These are phyloP conservation scores for Podospora fimiseda DNA, from an alignment of 495 filamentous ascomycete species.

Conservation along the genomic window DNA sequence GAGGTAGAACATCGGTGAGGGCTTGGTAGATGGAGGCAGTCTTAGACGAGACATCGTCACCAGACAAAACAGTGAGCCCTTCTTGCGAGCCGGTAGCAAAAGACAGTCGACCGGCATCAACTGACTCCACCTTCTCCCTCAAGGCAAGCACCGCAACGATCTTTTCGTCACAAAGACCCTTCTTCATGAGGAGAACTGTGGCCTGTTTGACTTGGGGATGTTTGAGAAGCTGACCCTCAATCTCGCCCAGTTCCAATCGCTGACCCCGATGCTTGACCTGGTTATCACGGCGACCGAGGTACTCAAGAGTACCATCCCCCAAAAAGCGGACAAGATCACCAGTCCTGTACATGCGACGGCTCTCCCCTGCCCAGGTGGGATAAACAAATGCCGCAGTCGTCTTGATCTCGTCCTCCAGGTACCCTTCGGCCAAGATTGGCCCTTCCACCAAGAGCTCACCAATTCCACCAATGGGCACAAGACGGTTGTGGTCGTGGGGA, in stretches of 20 bases:
- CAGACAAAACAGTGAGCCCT: neutral
- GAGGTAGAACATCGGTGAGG: constrained; percentile 14
- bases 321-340: neutral
- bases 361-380: neutral
- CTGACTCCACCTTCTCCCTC: neutral
- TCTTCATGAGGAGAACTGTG: constrained; percentile 3
- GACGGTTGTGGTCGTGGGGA: neutral
- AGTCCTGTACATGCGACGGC: neutral
- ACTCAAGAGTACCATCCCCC: neutral
- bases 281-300: neutral
- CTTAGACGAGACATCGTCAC: neutral
- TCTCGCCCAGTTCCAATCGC: neutral
- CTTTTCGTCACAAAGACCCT: neutral
- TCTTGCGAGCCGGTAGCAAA: neutral
- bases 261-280: neutral
- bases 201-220: neutral
- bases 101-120: neutral
- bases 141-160: constrained; percentile 3
- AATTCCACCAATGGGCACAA: neutral
- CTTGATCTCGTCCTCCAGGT: neutral
- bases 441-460: neutral
- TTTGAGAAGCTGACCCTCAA: neutral
- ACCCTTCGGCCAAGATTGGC: neutral
- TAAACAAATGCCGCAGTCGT: neutral
- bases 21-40: neutral